Base-by-base conservation (phyloP, 163 green algal species). In the Chlorella variabilis region DNA sequence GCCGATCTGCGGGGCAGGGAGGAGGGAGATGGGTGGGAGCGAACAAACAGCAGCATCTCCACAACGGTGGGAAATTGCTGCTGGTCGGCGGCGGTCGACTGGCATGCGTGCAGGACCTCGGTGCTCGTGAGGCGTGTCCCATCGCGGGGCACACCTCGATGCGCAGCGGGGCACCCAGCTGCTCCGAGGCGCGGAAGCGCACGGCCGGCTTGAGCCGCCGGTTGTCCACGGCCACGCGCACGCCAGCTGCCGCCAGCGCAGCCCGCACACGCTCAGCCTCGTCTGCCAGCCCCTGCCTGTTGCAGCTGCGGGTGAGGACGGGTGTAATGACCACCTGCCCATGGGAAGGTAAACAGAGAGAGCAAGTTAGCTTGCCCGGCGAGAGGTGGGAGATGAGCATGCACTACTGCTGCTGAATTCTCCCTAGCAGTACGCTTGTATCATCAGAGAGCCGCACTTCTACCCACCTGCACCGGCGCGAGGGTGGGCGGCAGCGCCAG, bases 101-200 rank as follows among this genome's bases (percentile, higher is more conserved):
- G n/a, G 34, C 25, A 20, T 15, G 36, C 20, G 21, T 77, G 29
- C n/a, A n/a, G n/a, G n/a, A n/a, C n/a, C n/a, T n/a, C n/a, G n/a
- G n/a, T n/a, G n/a, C n/a, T n/a, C n/a, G n/a, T n/a, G n/a, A n/a
- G n/a, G n/a, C n/a, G n/a, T n/a, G n/a, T n/a, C n/a, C n/a, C n/a
- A n/a, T n/a, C n/a, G n/a, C n/a, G n/a, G 13, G 7, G 23, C 95
- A 93, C 42, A 99, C 89, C 88, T 99, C 96, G 7, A 98, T 88
- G 2, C 96, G 89, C 68, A 99, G 83, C 23, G 94, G 93, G 33
- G 96, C 91, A 23, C 92, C 92, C 77, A 93, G 94, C 89, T 98
- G 93, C 87, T 99, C 96, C 86, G 90, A 98, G 81, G 95, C 86
- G 83, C 96, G 97, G 87, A 97, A 99, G 80, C 97, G 98, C 89